These are phyloP conservation scores for Pigoraptor vietnamica DNA, from an alignment of 78 protist genomes.

Conservation along the genomic window DNA sequence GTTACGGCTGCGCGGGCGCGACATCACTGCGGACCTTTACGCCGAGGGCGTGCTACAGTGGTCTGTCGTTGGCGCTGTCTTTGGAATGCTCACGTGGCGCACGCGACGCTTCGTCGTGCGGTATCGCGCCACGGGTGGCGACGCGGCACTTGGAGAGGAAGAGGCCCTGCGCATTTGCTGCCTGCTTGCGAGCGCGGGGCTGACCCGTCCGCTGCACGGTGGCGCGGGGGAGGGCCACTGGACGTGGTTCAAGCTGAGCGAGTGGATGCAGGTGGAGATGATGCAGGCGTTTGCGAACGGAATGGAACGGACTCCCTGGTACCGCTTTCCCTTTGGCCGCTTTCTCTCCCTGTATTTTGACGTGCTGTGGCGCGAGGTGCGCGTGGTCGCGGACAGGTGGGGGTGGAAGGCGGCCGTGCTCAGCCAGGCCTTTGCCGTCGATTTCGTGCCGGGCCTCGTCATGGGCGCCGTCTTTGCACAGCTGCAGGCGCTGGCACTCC, in stretches of 20 bases:
- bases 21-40: neutral
- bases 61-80: neutral
- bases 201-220: neutral
- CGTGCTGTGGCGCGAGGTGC: constrained; percentile 14
- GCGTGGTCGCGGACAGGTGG: neutral
- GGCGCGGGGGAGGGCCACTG: neutral
- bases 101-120: neutral
- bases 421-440: constrained; percentile 20
- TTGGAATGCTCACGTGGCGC: neutral
- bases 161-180: neutral
- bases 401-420: constrained; percentile 17
- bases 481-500: constrained; percentile 26
- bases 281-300: constrained; percentile 8
- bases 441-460: constrained; percentile 31
- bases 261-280: constrained; percentile 58
- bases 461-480: constrained; percentile 33
- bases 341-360: constrained; percentile 22
- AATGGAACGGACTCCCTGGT: constrained; percentile 50
- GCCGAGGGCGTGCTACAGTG: neutral
- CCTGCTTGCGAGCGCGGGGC: constrained; percentile 5
- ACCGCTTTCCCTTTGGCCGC: constrained; percentile 31
- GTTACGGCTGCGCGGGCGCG: neutral
- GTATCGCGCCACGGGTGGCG: neutral
- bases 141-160: neutral
- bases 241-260: constrained; percentile 35